These are phyloP conservation scores for Pholiota conissans DNA, from an alignment of 768 basidiomycete species.

Conservation along the genomic window DNA sequence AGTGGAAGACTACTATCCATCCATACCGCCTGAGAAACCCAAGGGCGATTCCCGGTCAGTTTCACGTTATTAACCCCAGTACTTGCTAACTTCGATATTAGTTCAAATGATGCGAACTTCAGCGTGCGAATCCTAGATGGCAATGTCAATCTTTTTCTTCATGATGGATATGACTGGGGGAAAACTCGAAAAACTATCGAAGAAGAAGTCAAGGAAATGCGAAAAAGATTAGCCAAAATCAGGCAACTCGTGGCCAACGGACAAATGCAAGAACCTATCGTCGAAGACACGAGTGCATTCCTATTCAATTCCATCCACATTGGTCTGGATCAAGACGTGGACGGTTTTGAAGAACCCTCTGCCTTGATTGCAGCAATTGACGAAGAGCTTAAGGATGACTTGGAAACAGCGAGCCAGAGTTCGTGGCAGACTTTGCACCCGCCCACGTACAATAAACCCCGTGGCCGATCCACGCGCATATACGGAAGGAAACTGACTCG, in stretches of 20 bases:
- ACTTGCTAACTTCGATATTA: constrained; percentile 16
- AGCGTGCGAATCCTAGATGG: constrained; percentile 59
- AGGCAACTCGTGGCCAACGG: constrained; percentile 90
- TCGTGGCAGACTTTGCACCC: constrained; percentile 90
- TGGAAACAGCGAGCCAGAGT: constrained; percentile 74
- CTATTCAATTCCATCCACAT: constrained; percentile 96
- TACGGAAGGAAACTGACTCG: constrained; percentile 66
- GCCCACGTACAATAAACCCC: constrained; percentile 41
- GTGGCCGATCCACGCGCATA: constrained; percentile 37
- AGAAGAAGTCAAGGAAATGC: constrained; percentile 85
- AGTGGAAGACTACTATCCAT: constrained; percentile 75
- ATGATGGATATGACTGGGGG: constrained; percentile 95
- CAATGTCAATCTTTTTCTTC: constrained; percentile 69
- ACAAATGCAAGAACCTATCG: constrained; percentile 76
- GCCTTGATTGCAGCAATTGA: constrained; percentile 90
- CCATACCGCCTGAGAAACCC: constrained; percentile 53
- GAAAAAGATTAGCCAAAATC: constrained; percentile 83
- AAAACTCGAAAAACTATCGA: constrained; percentile 86
- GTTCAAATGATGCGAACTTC: constrained; percentile 47
- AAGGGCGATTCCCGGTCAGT: constrained; percentile 50
- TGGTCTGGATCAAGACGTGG: constrained; percentile 78
- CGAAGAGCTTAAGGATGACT: constrained; percentile 78
- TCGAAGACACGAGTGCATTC: constrained; percentile 71
- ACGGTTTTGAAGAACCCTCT: constrained; percentile 66
- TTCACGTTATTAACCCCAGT: background rate